Base-by-base conservation (phyloP, 1,139 yeast species). In the Suhomyces bolitotheri region DNA sequence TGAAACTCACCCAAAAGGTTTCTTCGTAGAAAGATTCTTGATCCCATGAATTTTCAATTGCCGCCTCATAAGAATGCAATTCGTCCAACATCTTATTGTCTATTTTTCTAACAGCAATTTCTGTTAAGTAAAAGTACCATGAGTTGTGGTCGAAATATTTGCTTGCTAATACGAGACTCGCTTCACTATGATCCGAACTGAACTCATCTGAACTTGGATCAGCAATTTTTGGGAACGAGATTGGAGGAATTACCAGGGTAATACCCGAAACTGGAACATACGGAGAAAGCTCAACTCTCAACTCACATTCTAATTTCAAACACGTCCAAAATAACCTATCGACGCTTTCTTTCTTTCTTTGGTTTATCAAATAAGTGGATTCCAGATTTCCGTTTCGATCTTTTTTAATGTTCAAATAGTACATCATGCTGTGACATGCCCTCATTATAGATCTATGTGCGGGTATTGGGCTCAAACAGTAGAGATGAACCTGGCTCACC, bases 91-190 rank as follows among this genome's bases (percentile, higher is more conserved):
- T 54, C 25, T 57, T 58, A 49, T 73, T 73, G 42, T 72, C 76
- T 6, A 72, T 60, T 45, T 70, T 72, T 22, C 78, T 50, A 7
- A 71, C 63, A 0, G 75, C 75, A n/a, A 72, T 60, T 45, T 73
- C 78, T 0, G 78, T 72, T 28, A 73, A 51, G 42, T 64, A 72
- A 42, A 54, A 73, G 49, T 70, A 69, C 78, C 78, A 73, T 14
- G 73, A 59, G 34, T 66, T 59, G 37, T 66, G 67, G 36, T 58
- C 70, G 45, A 58, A 68, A 40, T 46, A 70, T 36, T 44, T 58
- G 21, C 53, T 46, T 1, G 71, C 66, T 17, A 64, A 43, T 34
- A 42, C 46, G 1, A 62, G 28, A 33, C 64, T 56, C 13, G 56
- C 57, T n/a, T 50, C 52, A 33, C 63, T 61, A 43, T 63, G 63